These are phyloP conservation scores for Blastomyces gilchristii DNA, from an alignment of 2,329 filamentous ascomycete species.

Conservation along the genomic window DNA sequence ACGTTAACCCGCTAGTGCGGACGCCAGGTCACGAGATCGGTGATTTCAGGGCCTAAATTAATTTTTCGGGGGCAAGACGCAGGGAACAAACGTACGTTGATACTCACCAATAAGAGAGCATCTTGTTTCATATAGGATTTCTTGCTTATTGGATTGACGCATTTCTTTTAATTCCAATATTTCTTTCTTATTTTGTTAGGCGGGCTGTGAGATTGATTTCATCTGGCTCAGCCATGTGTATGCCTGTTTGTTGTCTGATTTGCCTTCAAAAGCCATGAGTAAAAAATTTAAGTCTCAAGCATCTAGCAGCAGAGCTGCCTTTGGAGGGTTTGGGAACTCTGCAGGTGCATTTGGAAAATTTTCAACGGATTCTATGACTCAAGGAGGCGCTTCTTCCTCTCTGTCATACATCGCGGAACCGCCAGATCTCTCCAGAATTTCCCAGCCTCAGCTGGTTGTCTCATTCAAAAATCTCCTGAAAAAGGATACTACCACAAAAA, in stretches of 20 bases:
- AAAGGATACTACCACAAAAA: constrained; percentile 85
- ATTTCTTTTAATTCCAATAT: background rate
- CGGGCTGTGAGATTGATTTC: background rate
- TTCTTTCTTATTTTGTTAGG: background rate
- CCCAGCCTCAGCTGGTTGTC: constrained; percentile 71
- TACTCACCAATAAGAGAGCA: background rate
- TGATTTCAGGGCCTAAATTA: too few species aligned
- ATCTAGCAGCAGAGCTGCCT: constrained; percentile 51
- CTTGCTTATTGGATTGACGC: background rate
- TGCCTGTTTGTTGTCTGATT: constrained; percentile 10
- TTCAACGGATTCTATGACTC: constrained; percentile 25
- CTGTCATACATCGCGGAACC: constrained; percentile 84
- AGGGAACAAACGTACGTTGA: background rate
- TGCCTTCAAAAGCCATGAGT: constrained; percentile 38
- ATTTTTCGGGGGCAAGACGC: background rate
- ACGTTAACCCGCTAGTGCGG: background rate
- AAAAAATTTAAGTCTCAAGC: constrained; percentile 55
- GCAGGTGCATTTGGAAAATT: constrained; percentile 36
- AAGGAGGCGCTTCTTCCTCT: constrained; percentile 44
- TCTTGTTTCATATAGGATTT: background rate
- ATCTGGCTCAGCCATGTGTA: background rate
- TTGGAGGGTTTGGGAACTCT: constrained; percentile 34
- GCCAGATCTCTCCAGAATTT: constrained; percentile 66
- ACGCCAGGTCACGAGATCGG: constrained; percentile 2
- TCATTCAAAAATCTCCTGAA: constrained; percentile 89